Conservation (phyloP, 1,284 basidiomycete genomes). For the Papiliotrema flavescens region DNA sequence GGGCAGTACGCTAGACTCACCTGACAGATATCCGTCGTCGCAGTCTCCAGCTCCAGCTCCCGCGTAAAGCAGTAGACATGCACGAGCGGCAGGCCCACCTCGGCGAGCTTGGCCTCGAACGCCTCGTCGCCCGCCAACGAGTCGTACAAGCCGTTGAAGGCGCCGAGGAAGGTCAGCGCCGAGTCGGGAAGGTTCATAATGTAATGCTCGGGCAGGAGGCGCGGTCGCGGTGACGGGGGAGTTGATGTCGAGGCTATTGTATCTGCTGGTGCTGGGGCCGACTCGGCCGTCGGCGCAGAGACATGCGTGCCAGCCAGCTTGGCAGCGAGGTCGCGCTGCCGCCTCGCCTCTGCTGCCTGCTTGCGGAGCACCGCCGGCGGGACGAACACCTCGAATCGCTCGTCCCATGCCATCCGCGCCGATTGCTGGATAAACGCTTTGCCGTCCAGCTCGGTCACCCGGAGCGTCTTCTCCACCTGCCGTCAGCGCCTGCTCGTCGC, state of each 20-base stretch:
- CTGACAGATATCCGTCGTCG: slow-evolving; percentile 70
- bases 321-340: slow-evolving; percentile 8
- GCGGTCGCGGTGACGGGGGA: slow-evolving; percentile 6
- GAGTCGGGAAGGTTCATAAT: slow-evolving; percentile 97
- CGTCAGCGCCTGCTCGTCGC: not conserved
- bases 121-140: slow-evolving; percentile 29
- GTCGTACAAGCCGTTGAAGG: slow-evolving; percentile 67
- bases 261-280: not conserved
- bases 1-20: slow-evolving; percentile 62
- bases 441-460: slow-evolving; percentile 76
- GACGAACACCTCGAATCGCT: slow-evolving; percentile 59
- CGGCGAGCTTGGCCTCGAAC: slow-evolving; percentile 16
- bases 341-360: slow-evolving; percentile 24
- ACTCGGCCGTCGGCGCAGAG: not conserved
- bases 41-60: slow-evolving; percentile 66
- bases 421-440: slow-evolving; percentile 69
- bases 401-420: slow-evolving; percentile 56
- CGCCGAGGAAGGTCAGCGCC: slow-evolving; percentile 85
- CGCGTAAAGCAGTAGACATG: slow-evolving; percentile 97
- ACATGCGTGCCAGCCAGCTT: not conserved
- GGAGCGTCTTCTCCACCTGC: slow-evolving; percentile 66
- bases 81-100: slow-evolving; percentile 66
- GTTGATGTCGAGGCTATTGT: too few species aligned
- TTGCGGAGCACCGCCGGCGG: slow-evolving; percentile 7
- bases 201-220: slow-evolving; percentile 70